phyloP scores from a whole-genome alignment of 2,329 filamentous ascomycete genomes.

The Xylaria sp. region DNA sequence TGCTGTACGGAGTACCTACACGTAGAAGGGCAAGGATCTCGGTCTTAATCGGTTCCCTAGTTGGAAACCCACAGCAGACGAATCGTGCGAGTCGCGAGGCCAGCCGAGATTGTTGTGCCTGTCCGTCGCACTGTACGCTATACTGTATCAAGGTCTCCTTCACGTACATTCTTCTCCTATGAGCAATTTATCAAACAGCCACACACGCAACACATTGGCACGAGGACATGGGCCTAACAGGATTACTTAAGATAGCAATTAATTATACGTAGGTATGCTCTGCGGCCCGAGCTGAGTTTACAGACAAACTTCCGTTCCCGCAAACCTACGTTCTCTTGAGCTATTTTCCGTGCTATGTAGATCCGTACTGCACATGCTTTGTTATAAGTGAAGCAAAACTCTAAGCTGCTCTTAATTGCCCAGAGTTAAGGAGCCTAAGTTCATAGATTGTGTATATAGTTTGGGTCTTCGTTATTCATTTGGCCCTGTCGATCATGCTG shows the following conservation, averaged over 20 bases:
- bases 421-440: background rate
- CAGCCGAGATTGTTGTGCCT: conserved; percentile 1
- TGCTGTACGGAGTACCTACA: background rate
- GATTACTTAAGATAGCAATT: conserved; percentile 20
- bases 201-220: conserved; percentile 28
- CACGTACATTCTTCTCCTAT: conserved; percentile 20
- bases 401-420: background rate
- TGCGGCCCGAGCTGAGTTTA: conserved; percentile 15
- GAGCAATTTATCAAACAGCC: conserved; percentile 37
- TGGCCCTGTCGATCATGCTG: conserved; percentile 4
- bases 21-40: conserved; percentile 1
- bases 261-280: background rate
- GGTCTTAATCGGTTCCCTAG: conserved; percentile 22
- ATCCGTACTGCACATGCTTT: background rate
- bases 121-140: conserved; percentile 7
- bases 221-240: conserved; percentile 10
- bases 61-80: conserved; percentile 29
- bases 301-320: conserved; percentile 6
- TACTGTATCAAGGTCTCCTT: conserved; percentile 19
- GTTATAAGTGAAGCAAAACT: background rate
- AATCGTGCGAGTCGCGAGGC: conserved; percentile 37
- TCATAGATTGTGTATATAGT: background rate
- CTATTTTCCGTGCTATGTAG: conserved; percentile 18
- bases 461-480: background rate
- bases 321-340: conserved; percentile 16